Evolutionary conservation across 305 asterid species (phyloP).

Genomic region (Coffea humblotiana): DNA sequence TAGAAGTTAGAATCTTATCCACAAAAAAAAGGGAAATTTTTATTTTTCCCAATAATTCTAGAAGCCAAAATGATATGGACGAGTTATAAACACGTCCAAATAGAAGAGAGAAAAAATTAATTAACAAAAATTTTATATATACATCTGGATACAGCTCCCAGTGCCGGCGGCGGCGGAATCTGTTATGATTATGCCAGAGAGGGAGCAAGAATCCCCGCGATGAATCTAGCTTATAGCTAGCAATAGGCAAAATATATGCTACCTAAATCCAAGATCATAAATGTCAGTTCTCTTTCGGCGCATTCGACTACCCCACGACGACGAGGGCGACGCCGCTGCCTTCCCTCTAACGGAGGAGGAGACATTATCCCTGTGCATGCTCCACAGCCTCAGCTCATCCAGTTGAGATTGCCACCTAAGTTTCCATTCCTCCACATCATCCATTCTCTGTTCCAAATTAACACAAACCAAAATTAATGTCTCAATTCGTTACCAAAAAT

Average conservation of each 20-base stretch:
- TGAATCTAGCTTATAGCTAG: not conserved
- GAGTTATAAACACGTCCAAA: not conserved
- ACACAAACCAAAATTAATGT: not conserved
- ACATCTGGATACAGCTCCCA: not conserved
- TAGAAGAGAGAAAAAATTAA: not conserved
- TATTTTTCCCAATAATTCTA: too few species aligned
- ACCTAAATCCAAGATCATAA: slow-evolving; percentile 8
- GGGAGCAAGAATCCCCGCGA: not conserved
- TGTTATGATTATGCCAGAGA: not conserved
- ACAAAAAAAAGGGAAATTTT: too few species aligned
- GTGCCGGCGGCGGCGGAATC: not conserved
- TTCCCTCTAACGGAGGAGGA: slow-evolving; percentile 1
- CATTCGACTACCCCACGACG: slow-evolving; percentile 55
- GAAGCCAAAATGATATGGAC: not conserved
- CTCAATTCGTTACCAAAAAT: too few species aligned
- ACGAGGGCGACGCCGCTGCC: not conserved
- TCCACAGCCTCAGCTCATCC: slow-evolving; percentile 32
- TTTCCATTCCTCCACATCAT: slow-evolving; percentile 40
- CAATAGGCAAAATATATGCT: not conserved
- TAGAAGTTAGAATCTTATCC: too few species aligned
- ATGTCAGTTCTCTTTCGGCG: slow-evolving; percentile 27
- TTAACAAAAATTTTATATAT: too few species aligned
- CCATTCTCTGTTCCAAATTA: slow-evolving; percentile 14
- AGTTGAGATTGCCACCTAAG: slow-evolving; percentile 43
- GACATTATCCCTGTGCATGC: slow-evolving; percentile 21